Evolutionary conservation across 2,329 filamentous ascomycete genomes (phyloP).

Genomic region (Fusarium sp.): DNA sequence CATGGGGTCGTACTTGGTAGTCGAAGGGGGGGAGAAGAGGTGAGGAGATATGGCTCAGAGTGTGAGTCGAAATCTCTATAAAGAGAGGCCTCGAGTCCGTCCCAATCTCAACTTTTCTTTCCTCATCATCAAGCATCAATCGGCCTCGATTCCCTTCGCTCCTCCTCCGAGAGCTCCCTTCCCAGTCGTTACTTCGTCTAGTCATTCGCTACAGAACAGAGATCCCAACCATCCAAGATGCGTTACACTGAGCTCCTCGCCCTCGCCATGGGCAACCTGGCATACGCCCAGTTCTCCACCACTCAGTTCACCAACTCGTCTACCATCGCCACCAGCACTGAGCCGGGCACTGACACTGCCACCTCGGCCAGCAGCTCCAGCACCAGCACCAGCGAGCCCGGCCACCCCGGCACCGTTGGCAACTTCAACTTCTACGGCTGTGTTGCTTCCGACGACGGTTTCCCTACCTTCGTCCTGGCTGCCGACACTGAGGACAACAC

Average conservation of each 20-base stretch:
- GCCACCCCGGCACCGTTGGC: constrained; percentile 18
- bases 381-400: constrained; percentile 11
- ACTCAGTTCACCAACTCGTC: constrained; percentile 21
- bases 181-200: constrained; percentile 39
- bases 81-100: constrained; percentile 42
- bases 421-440: constrained; percentile 46
- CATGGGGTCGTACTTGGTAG: constrained; percentile 1
- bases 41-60: not conserved
- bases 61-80: constrained; percentile 40
- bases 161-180: constrained; percentile 44
- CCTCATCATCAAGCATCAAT: constrained; percentile 40
- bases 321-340: constrained; percentile 6
- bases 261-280: constrained; percentile 48
- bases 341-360: not conserved
- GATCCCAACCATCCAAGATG: constrained; percentile 43
- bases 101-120: constrained; percentile 19
- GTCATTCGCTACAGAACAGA: constrained; percentile 41
- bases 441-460: constrained; percentile 41
- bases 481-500: constrained; percentile 28
- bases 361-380: constrained; percentile 6
- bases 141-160: constrained; percentile 49
- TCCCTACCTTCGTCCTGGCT: constrained; percentile 41
- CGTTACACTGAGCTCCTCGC: constrained; percentile 47
- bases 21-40: constrained; percentile 9
- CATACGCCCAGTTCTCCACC: constrained; percentile 39